Conservation (phyloP, 805 yeast genomes). For the Schwanniomyces vanrijiae region DNA sequence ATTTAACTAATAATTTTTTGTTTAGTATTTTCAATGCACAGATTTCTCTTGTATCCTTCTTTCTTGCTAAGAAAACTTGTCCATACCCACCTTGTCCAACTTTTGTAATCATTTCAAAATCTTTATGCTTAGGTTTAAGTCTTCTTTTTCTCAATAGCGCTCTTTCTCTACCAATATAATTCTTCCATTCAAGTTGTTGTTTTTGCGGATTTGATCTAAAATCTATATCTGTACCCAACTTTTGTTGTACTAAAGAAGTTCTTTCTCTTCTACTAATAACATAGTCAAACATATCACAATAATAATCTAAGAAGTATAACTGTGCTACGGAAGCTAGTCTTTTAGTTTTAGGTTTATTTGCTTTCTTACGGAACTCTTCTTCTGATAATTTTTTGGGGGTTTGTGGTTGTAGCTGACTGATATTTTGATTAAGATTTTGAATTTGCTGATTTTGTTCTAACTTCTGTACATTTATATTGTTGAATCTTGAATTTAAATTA, state of each 20-base stretch:
- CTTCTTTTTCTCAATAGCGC: constrained; percentile 84
- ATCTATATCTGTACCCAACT: constrained; percentile 53
- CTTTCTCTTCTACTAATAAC: constrained; percentile 85
- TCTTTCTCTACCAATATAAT: constrained; percentile 81
- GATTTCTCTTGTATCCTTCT: constrained; percentile 90
- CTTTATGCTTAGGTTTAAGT: constrained; percentile 89
- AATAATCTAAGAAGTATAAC: constrained; percentile 90
- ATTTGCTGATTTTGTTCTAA: constrained; percentile 13
- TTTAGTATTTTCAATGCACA: constrained; percentile 93
- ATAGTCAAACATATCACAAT: constrained; percentile 94
- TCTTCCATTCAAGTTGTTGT: constrained; percentile 60
- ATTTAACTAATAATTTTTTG: constrained; percentile 78
- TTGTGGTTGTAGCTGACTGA: constrained; percentile 33
- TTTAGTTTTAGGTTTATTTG: constrained; percentile 73
- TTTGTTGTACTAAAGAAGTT: constrained; percentile 63
- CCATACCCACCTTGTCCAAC: constrained; percentile 99
- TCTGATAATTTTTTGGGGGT: constrained; percentile 18
- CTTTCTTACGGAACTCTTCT: constrained; percentile 55
- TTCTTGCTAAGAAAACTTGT: constrained; percentile 93
- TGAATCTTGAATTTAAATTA: not conserved
- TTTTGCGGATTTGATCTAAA: constrained; percentile 27
- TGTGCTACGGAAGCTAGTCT: constrained; percentile 90
- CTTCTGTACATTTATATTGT: constrained; percentile 5
- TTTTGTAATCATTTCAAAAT: constrained; percentile 94
- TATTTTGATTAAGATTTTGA: constrained; percentile 25